Evolutionary conservation across 352 stramenopile genomes (phyloP).

Genomic region (Phytophthora tentaculata): DNA sequence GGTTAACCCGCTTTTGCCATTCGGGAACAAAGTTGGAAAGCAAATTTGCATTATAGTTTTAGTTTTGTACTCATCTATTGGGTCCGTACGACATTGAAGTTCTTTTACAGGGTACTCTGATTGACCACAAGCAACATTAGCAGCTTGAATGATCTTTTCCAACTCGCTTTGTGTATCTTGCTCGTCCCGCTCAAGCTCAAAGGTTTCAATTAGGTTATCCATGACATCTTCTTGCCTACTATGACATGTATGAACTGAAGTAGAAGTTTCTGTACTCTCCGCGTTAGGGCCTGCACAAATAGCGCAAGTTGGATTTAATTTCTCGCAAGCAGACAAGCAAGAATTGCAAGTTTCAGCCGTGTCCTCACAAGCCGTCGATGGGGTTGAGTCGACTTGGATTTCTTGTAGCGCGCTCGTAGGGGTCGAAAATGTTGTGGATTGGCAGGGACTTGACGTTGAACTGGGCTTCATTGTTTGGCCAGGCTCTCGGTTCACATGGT

Average conservation of each 20-base stretch:
- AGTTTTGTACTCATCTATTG: slow-evolving; percentile 16
- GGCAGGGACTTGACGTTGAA: too few species aligned
- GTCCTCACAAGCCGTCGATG: background rate
- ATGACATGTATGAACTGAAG: background rate
- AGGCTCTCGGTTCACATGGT: background rate
- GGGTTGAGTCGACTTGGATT: background rate
- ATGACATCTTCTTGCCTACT: background rate
- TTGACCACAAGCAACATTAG: background rate
- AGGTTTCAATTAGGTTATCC: background rate
- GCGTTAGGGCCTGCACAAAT: background rate
- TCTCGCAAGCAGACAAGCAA: background rate
- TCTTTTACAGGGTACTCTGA: background rate
- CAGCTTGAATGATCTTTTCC: background rate
- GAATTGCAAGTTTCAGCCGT: background rate
- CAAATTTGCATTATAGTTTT: slow-evolving; percentile 13
- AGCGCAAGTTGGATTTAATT: background rate
- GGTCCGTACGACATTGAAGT: background rate
- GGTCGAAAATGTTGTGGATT: too few species aligned
- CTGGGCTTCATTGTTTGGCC: too few species aligned
- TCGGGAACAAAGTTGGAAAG: slow-evolving; percentile 15
- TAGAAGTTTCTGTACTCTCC: background rate
- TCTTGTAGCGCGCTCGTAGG: background rate
- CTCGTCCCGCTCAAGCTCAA: background rate
- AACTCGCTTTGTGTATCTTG: background rate
- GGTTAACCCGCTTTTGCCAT: background rate